These are phyloP conservation scores for Tetracentron sinense DNA, from an alignment of 164 flowering plant genomes.

Conservation along the genomic window DNA sequence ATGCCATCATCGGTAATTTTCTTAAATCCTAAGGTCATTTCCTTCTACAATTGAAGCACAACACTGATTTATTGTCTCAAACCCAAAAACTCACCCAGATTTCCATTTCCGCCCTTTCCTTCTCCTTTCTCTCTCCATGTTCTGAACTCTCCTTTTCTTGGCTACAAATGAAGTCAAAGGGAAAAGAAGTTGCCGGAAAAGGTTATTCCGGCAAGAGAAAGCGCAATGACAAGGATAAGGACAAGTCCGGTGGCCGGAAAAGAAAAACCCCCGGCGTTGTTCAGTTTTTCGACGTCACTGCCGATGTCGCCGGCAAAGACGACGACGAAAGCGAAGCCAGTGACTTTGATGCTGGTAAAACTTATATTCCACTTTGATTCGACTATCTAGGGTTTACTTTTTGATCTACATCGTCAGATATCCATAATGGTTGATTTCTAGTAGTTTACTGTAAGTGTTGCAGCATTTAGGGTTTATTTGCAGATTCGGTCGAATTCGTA, in stretches of 20 bases:
- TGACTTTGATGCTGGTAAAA: slow-evolving; percentile 27
- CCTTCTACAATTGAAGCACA: too few relatives aligned
- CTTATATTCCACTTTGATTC: not conserved
- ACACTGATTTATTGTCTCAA: too few relatives aligned
- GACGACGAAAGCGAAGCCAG: slow-evolving; percentile 25
- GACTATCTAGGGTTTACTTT: slow-evolving; percentile 12
- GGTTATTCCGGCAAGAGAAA: slow-evolving; percentile 37
- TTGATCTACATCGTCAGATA: not conserved
- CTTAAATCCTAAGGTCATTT: too few relatives aligned
- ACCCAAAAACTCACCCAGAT: too few relatives aligned
- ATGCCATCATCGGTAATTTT: too few relatives aligned
- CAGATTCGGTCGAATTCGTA: too few relatives aligned
- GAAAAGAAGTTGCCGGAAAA: slow-evolving; percentile 36
- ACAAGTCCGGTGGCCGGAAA: slow-evolving; percentile 34
- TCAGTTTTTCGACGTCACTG: slow-evolving; percentile 69
- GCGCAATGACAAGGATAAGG: slow-evolving; percentile 27
- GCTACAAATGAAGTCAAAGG: slow-evolving; percentile 28
- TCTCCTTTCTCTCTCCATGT: too few relatives aligned
- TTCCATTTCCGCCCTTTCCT: too few relatives aligned
- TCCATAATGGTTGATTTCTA: not conserved
- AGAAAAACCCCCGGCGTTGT: slow-evolving; percentile 43
- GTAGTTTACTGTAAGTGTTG: not conserved
- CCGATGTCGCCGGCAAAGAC: slow-evolving; percentile 41
- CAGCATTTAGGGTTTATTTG: slow-evolving; percentile 1
- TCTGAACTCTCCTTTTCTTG: not conserved